Evolutionary conservation across 306 rosid genomes (phyloP).

Genomic region (Lathyrus aphaca): DNA sequence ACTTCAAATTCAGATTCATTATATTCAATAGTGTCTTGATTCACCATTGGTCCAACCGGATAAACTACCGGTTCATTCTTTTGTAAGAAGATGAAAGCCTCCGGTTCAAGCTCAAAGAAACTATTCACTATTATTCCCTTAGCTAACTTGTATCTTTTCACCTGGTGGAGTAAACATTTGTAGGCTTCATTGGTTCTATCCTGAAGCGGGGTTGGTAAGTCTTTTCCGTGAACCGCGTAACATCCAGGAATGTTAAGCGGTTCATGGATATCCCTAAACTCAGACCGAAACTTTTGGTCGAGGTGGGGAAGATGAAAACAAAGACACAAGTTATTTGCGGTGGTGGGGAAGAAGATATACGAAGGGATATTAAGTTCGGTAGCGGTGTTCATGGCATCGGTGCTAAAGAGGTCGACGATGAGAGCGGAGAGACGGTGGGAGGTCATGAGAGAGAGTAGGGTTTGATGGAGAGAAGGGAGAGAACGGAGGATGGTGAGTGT

Average conservation of each 20-base stretch:
- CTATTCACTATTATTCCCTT: conserved; percentile 61
- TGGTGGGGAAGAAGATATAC: conserved; percentile 56
- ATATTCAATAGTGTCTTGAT: neutral
- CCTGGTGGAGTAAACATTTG: conserved; percentile 50
- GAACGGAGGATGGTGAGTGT: conserved; percentile 41
- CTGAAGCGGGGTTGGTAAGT: conserved; percentile 60
- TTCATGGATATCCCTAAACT: conserved; percentile 51
- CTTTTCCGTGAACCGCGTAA: conserved; percentile 53
- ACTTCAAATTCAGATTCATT: neutral
- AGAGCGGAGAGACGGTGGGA: conserved; percentile 38
- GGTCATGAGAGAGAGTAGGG: neutral
- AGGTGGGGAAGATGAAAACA: conserved; percentile 51
- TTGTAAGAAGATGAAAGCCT: conserved; percentile 39
- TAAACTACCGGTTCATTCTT: conserved; percentile 6
- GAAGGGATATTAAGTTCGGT: conserved; percentile 46
- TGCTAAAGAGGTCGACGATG: conserved; percentile 62
- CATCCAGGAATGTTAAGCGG: conserved; percentile 67
- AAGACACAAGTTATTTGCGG: conserved; percentile 52
- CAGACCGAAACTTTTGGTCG: conserved; percentile 45
- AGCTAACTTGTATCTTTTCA: conserved; percentile 47
- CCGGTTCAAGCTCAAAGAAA: conserved; percentile 67
- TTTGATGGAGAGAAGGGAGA: conserved; percentile 42
- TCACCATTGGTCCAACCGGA: conserved; percentile 54
- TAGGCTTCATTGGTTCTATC: conserved; percentile 66
- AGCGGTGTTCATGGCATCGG: conserved; percentile 61